Evolutionary conservation across 2,329 filamentous ascomycete genomes (phyloP), one percentile per base, ranked within the genome.

Genomic region (Camptophora hylomeconis): DNA sequence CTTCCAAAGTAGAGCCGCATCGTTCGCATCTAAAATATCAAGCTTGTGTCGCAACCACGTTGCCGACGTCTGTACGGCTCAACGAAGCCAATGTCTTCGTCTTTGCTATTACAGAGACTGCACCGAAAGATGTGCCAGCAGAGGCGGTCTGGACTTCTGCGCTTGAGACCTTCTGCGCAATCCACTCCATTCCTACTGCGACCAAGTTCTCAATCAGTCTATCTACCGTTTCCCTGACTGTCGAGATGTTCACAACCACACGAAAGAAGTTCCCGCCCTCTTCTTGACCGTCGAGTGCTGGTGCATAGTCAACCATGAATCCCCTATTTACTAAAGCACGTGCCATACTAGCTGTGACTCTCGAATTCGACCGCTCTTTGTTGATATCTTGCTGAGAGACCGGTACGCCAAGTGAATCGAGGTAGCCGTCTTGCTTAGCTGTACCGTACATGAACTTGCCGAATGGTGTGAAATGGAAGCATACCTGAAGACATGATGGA

Each of bases 401-500:
- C n/a, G n/a, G n/a, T n/a, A n/a, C n/a, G 8, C 41, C 39, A n/a
- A 33, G 20, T 12, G n/a, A 7, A 7, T 14, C 10, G 6, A 26
- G 7, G n/a, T 19, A 17, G 7, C 29, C 29, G 16, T 15, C 38
- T 50, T 40, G 42, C 53, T 36, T 18, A n/a, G 17, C 24, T 6
- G 26, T 15, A 8, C 24, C 44, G 33, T 53, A 52, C 2, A 53
- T 47, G 31, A 80, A 39, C 32, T 53, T 45, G 2, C 74, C 70
- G 2, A 60, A 60, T 0, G 71, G 71, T 0, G 76, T 72, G 46
- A 80, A 84, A 52, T 93, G 93, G 53, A 95, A 95, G 61, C 87
- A 94, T 13, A 95, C 80, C 57, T 95, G 89, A 50, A 93, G 60
- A 56, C 87, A 95, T 1, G 82, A 80, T 25, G 86, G 76, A 15